Evolutionary conservation across 495 filamentous ascomycete genomes (phyloP).

Genomic region (Neurospora discreta): DNA sequence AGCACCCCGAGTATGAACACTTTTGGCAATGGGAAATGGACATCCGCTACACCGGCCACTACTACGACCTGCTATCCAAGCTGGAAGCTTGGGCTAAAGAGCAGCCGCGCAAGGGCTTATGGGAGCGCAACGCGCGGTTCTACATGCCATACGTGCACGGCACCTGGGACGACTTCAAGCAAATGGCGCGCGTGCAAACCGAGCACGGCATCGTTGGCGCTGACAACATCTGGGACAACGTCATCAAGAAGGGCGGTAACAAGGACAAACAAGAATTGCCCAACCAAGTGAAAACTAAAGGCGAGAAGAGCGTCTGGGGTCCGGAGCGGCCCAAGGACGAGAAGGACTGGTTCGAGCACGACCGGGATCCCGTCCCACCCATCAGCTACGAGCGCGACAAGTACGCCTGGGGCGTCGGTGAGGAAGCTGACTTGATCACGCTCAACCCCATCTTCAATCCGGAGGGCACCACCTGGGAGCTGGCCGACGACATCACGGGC

Average conservation of each 20-base stretch:
- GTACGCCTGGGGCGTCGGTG: slow-evolving; percentile 79
- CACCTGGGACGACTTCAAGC: slow-evolving; percentile 82
- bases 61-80: slow-evolving; percentile 77
- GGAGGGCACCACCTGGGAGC: slow-evolving; percentile 74
- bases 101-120: slow-evolving; percentile 83
- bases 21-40: slow-evolving; percentile 99
- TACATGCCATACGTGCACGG: slow-evolving; percentile 86
- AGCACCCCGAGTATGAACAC: slow-evolving; percentile 87
- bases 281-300: slow-evolving; percentile 16
- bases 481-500: slow-evolving; percentile 80
- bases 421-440: slow-evolving; percentile 88
- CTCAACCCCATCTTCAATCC: slow-evolving; percentile 94
- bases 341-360: slow-evolving; percentile 55
- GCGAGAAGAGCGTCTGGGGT: slow-evolving; percentile 75
- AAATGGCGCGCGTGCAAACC: slow-evolving; percentile 84
- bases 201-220: slow-evolving; percentile 66
- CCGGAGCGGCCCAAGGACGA: slow-evolving; percentile 55
- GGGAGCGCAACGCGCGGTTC: slow-evolving; percentile 88
- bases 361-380: slow-evolving; percentile 60
- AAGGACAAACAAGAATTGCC: slow-evolving; percentile 17
- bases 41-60: slow-evolving; percentile 90
- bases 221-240: slow-evolving; percentile 54
- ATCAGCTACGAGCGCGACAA: slow-evolving; percentile 64
- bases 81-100: slow-evolving; percentile 61
- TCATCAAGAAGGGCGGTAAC: slow-evolving; percentile 20